These are phyloP conservation scores for Fusarium chuoi DNA, from an alignment of 2,329 filamentous ascomycete species.

Conservation along the genomic window DNA sequence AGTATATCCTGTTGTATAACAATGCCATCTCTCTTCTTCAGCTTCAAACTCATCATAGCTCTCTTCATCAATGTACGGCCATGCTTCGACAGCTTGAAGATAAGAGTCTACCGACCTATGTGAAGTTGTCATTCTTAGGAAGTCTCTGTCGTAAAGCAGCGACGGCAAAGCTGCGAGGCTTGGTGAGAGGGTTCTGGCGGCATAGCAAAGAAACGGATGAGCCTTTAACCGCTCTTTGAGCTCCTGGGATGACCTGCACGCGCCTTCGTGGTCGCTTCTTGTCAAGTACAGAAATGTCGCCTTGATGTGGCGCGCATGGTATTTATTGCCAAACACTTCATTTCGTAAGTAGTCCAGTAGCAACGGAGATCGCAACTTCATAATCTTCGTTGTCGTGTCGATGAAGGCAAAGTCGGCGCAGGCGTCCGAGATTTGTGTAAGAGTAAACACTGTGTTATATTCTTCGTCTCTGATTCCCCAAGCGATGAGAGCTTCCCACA, in stretches of 20 bases:
- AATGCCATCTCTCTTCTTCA: neutral
- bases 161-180: neutral
- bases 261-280: neutral
- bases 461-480: neutral
- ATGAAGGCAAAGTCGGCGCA: neutral
- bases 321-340: neutral
- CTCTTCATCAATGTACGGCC: neutral
- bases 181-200: neutral
- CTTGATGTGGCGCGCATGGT: neutral
- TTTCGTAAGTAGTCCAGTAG: neutral
- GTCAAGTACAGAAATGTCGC: neutral
- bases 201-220: conserved; percentile 6
- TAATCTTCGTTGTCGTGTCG: neutral
- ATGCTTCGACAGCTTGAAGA: neutral
- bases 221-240: neutral
- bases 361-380: neutral
- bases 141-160: neutral
- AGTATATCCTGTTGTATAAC: neutral
- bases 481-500: neutral
- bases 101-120: neutral
- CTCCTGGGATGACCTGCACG: neutral
- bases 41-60: conserved; percentile 1
- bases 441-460: neutral
- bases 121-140: neutral
- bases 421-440: neutral